These are phyloP conservation scores for Ogataea philodendri DNA, from an alignment of 805 yeast genomes.

Conservation along the genomic window DNA sequence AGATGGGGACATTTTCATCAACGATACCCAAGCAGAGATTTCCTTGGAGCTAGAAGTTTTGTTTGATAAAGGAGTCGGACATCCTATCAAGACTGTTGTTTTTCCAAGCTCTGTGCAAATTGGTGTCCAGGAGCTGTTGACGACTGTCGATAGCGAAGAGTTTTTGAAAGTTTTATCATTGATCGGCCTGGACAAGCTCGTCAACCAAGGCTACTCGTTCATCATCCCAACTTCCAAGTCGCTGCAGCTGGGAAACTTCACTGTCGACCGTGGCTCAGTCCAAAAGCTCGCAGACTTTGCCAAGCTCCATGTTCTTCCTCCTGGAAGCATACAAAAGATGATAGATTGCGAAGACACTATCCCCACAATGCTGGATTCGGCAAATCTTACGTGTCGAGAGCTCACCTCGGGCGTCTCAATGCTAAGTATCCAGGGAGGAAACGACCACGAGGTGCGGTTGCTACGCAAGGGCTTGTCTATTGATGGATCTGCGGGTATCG, in stretches of 20 bases:
- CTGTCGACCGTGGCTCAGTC: constrained; percentile 37
- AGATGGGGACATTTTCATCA: constrained; percentile 12
- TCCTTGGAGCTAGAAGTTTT: constrained; percentile 60
- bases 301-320: constrained; percentile 67
- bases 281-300: constrained; percentile 49
- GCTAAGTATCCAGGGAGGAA: constrained; percentile 45
- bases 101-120: constrained; percentile 59
- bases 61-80: constrained; percentile 83
- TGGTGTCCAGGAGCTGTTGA: constrained; percentile 52
- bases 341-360: constrained; percentile 47
- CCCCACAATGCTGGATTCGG: constrained; percentile 42
- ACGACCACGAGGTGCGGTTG: constrained; percentile 56
- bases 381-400: constrained; percentile 44
- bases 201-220: constrained; percentile 54
- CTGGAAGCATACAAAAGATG: constrained; percentile 46
- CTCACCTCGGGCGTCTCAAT: constrained; percentile 38
- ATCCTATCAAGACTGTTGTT: constrained; percentile 55
- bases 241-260: constrained; percentile 49
- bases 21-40: constrained; percentile 31
- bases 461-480: constrained; percentile 61
- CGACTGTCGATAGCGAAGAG: constrained; percentile 49
- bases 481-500: constrained; percentile 45
- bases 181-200: constrained; percentile 41
- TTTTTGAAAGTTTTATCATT: constrained; percentile 44
- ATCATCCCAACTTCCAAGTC: constrained; percentile 68